A percentile compares a stretch with the other conserved stretches of the same genome.
phyloP scores from a whole-genome alignment of 345 rosid genomes.

The Brassica rapa region DNA sequence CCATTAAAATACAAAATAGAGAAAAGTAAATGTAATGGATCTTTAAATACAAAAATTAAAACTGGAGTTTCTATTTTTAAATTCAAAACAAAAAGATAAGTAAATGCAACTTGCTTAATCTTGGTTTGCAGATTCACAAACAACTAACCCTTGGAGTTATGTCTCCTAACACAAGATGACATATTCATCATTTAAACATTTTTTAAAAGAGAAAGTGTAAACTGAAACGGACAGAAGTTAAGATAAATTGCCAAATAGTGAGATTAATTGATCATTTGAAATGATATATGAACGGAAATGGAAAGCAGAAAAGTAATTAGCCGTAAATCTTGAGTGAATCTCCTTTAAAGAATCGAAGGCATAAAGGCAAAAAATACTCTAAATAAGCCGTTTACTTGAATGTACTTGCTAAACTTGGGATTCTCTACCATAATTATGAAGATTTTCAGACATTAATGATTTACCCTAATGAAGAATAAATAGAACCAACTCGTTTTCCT shows the following conservation, averaged over 20 bases:
- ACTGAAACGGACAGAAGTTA: slow-evolving; percentile 35
- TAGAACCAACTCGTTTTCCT: slow-evolving; percentile 27
- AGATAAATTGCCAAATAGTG: slow-evolving; percentile 32
- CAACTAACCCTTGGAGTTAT: slow-evolving; percentile 12
- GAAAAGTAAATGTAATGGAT: slow-evolving; percentile 25
- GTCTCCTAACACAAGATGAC: slow-evolving; percentile 29
- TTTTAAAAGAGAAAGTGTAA: slow-evolving; percentile 27
- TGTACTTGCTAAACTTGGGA: slow-evolving; percentile 36
- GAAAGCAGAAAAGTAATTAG: background rate
- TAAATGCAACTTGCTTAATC: slow-evolving; percentile 43
- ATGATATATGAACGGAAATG: background rate
- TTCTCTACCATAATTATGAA: slow-evolving; percentile 30
- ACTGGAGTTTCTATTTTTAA: slow-evolving; percentile 25
- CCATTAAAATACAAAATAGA: slow-evolving; percentile 15
- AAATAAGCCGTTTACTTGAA: slow-evolving; percentile 35
- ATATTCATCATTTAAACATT: slow-evolving; percentile 2
- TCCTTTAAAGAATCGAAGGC: slow-evolving; percentile 31
- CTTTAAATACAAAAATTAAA: slow-evolving; percentile 10
- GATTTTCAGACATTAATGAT: slow-evolving; percentile 35
- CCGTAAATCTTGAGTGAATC: background rate
- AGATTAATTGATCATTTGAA: background rate
- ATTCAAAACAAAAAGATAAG: slow-evolving; percentile 30
- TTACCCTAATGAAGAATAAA: slow-evolving; percentile 26
- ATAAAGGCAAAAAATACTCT: slow-evolving; percentile 26
- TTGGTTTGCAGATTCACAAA: slow-evolving; percentile 25